These are phyloP conservation scores for Tremella mesenterica DNA, from an alignment of 768 basidiomycete genomes.

Conservation along the genomic window DNA sequence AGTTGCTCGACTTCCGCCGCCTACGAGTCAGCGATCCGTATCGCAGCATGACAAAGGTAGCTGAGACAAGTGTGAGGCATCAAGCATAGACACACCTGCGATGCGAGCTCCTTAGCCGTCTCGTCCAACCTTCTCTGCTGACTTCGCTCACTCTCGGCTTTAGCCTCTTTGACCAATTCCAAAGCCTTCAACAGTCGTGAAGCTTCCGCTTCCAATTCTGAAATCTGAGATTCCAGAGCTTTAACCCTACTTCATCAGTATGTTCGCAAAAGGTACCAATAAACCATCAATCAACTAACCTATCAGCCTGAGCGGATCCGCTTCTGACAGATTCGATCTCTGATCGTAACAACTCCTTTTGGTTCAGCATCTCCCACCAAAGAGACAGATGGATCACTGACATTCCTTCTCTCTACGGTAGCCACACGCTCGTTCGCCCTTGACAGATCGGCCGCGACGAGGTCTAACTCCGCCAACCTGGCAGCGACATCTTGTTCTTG, in stretches of 20 bases:
- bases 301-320: conserved; percentile 48
- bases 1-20: conserved; percentile 60
- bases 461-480: conserved; percentile 84
- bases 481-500: conserved; percentile 90
- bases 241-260: conserved; percentile 58
- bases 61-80: too few species aligned
- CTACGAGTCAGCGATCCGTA: conserved; percentile 43
- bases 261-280: neutral
- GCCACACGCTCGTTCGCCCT: conserved; percentile 90
- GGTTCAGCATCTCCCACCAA: neutral
- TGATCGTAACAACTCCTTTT: conserved; percentile 82
- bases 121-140: conserved; percentile 57
- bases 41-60: neutral
- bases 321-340: conserved; percentile 85
- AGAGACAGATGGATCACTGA: conserved; percentile 43
- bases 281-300: conserved; percentile 7
- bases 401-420: conserved; percentile 85
- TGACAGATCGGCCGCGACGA: conserved; percentile 88
- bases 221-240: conserved; percentile 62
- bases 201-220: conserved; percentile 67
- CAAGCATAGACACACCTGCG: conserved; percentile 49
- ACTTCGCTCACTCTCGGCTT: conserved; percentile 54
- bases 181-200: conserved; percentile 61
- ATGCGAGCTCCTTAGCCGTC: conserved; percentile 51
- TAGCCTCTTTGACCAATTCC: conserved; percentile 50